These are phyloP conservation scores for Plasmodium blacklocki DNA, from an alignment of 169 alveolate genomes.

Conservation along the genomic window DNA sequence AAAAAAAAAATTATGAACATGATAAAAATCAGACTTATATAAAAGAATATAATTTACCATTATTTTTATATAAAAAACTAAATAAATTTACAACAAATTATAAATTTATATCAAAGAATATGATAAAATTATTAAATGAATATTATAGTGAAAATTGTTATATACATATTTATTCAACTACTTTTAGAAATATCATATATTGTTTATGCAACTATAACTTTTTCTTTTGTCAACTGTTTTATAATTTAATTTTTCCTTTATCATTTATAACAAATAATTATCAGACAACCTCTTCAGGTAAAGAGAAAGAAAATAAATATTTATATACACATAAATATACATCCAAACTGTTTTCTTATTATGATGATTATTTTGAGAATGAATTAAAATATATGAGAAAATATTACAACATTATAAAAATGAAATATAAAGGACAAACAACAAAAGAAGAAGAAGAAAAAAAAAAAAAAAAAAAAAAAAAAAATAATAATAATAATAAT, in stretches of 20 bases:
- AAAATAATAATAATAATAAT: neutral
- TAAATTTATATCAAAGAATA: constrained; percentile 12
- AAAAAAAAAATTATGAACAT: neutral
- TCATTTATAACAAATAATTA: constrained; percentile 1
- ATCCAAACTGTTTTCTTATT: neutral
- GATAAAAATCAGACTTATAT: too few species aligned
- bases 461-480: constrained; percentile 1
- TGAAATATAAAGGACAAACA: constrained; percentile 3
- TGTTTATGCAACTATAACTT: constrained; percentile 44
- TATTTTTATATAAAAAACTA: constrained; percentile 29
- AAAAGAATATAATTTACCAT: too few species aligned
- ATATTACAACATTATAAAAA: constrained; percentile 1
- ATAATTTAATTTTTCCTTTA: constrained; percentile 39
- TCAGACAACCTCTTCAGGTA: constrained; percentile 1
- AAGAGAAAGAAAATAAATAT: constrained; percentile 6
- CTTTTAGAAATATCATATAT: constrained; percentile 29
- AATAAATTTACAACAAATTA: constrained; percentile 17
- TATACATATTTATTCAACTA: constrained; percentile 51
- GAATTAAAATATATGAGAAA: constrained; percentile 32
- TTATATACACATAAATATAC: too few species aligned
- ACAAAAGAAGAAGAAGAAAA: constrained; percentile 1
- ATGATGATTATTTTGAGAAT: constrained; percentile 17
- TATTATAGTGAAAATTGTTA: constrained; percentile 46
- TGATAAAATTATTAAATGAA: constrained; percentile 22
- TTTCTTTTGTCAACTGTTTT: constrained; percentile 39